Percentiles rank a stretch among this genome's conserved stretches.
These are phyloP conservation scores for Fusarium sacchari DNA, from an alignment of 2,329 filamentous ascomycete species.

Conservation along the genomic window DNA sequence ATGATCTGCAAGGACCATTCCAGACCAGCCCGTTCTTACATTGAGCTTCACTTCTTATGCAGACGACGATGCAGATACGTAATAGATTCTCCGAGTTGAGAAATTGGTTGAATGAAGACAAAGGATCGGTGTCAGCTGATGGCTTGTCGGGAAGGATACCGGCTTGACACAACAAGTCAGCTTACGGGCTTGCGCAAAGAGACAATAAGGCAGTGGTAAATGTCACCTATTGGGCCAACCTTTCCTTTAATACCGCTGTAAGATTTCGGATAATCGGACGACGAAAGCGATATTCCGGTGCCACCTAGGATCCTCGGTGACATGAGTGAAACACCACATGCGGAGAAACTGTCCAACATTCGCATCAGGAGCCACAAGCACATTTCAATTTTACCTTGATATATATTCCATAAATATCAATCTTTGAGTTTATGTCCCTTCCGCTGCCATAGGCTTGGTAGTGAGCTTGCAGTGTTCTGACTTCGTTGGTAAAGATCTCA, in stretches of 20 bases:
- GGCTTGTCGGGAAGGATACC: not conserved
- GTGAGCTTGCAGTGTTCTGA: not conserved
- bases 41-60: not conserved
- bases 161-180: not conserved
- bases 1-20: conserved; percentile 10
- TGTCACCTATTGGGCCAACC: rapidly evolving
- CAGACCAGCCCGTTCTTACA: not conserved
- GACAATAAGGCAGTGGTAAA: rapidly evolving
- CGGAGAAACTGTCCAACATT: not conserved
- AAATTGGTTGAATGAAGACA: not conserved
- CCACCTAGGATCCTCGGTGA: rapidly evolving
- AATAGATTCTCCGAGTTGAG: not conserved
- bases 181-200: not conserved
- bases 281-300: not conserved
- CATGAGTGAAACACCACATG: not conserved
- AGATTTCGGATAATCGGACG: not conserved
- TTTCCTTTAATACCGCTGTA: no score
- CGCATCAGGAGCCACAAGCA: not conserved
- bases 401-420: rapidly evolving
- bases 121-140: not conserved
- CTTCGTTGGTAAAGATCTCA: not conserved
- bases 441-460: not conserved
- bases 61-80: not conserved
- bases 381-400: rapidly evolving
- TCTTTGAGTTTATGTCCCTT: rapidly evolving